Conservation (phyloP, 768 basidiomycete species). For the Infundibulicybe gibba region DNA sequence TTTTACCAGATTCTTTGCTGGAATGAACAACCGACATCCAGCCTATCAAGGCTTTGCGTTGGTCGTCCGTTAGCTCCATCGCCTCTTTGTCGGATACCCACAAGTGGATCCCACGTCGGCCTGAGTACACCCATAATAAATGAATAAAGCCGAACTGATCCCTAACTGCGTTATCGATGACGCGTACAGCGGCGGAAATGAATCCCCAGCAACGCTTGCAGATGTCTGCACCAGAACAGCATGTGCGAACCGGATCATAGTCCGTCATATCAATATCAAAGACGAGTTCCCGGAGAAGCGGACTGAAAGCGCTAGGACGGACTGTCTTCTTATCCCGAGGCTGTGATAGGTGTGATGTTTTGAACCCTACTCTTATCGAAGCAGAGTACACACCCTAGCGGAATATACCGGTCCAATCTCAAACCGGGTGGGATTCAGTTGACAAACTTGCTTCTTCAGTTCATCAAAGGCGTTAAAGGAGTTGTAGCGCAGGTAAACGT, state of each 20-base stretch:
- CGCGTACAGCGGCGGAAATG: constrained; percentile 87
- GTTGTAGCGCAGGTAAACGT: constrained; percentile 93
- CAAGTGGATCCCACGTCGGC: constrained; percentile 95
- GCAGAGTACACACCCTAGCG: constrained; percentile 58
- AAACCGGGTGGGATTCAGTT: constrained; percentile 87
- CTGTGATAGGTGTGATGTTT: constrained; percentile 31
- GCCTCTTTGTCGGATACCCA: constrained; percentile 94
- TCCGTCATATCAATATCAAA: constrained; percentile 99
- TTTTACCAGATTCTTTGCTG: constrained; percentile 78
- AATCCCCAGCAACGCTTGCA: constrained; percentile 94
- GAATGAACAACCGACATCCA: constrained; percentile 84
- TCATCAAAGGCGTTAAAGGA: constrained; percentile 85
- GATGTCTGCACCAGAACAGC: constrained; percentile 88
- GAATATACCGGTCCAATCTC: constrained; percentile 96
- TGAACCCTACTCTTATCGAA: neutral
- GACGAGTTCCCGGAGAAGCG: constrained; percentile 85
- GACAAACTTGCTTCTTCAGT: constrained; percentile 84
- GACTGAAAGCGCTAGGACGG: constrained; percentile 61
- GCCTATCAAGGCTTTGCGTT: constrained; percentile 81
- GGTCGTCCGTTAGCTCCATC: constrained; percentile 87
- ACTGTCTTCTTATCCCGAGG: constrained; percentile 88
- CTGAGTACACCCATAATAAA: constrained; percentile 97
- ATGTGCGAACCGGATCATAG: constrained; percentile 93
- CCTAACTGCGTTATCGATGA: constrained; percentile 74
- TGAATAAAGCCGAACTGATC: constrained; percentile 90